Evolutionary conservation across 305 asterid species (phyloP).

Genomic region (Solanum aculeatissimum): DNA sequence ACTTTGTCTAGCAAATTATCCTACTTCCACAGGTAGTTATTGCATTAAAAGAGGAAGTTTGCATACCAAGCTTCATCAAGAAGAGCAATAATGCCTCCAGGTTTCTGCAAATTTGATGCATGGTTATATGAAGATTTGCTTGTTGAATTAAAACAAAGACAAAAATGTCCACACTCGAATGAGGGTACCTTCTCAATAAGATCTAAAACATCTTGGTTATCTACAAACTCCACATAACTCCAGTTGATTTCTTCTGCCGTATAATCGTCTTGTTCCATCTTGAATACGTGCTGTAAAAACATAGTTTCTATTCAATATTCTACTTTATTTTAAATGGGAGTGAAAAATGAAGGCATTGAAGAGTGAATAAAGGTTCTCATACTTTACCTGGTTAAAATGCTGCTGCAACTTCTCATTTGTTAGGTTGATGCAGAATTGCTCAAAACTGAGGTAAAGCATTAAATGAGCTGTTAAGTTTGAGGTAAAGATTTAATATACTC

Average conservation of each 20-base stretch:
- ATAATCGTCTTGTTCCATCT: conserved; percentile 97
- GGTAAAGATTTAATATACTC: background rate
- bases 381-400: conserved; percentile 82
- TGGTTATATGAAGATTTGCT: background rate
- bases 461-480: conserved; percentile 16
- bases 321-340: conserved; percentile 1
- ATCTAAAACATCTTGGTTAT: conserved; percentile 91
- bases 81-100: conserved; percentile 96
- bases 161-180: background rate
- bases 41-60: conserved; percentile 1
- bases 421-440: conserved; percentile 87
- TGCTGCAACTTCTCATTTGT: conserved; percentile 97
- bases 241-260: conserved; percentile 88
- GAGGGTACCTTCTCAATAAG: conserved; percentile 74
- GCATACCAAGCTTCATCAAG: conserved; percentile 99
- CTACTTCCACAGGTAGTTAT: background rate
- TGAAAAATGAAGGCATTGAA: background rate
- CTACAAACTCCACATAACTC: conserved; percentile 93
- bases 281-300: conserved; percentile 75
- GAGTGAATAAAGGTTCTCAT: background rate
- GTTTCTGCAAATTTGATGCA: conserved; percentile 61
- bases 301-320: conserved; percentile 11
- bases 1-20: background rate
- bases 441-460: conserved; percentile 42
- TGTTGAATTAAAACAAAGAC: background rate